These are phyloP conservation scores for Pelargonium nanum DNA, from an alignment of 345 rosid genomes.

Conservation along the genomic window DNA sequence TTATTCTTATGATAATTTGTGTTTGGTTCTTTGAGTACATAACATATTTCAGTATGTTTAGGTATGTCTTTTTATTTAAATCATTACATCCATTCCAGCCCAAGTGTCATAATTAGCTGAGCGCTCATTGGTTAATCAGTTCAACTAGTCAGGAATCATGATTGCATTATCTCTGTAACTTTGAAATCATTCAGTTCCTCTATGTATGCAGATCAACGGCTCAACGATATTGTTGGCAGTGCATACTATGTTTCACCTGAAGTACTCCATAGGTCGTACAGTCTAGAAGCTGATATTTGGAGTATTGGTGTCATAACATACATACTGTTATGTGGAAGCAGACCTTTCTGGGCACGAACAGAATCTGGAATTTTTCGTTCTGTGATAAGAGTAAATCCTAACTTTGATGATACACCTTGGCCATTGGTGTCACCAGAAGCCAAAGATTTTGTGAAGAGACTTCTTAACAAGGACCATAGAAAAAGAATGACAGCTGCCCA, in stretches of 20 bases:
- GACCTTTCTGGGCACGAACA: constrained; percentile 90
- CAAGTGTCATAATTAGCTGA: not conserved
- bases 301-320: constrained; percentile 91
- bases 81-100: not conserved
- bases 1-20: too few relatives aligned
- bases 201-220: constrained; percentile 65
- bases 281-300: constrained; percentile 94
- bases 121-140: not conserved
- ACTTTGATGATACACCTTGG: constrained; percentile 88
- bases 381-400: constrained; percentile 86
- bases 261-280: constrained; percentile 94
- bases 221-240: constrained; percentile 95
- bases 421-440: constrained; percentile 75
- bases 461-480: constrained; percentile 86
- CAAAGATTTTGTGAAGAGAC: constrained; percentile 86
- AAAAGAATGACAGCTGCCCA: constrained; percentile 97
- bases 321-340: constrained; percentile 90
- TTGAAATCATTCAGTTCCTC: not conserved
- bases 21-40: not conserved
- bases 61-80: not conserved
- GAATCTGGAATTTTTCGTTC: constrained; percentile 97
- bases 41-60: not conserved
- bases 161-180: not conserved
- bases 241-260: constrained; percentile 98
- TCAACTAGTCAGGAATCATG: not conserved